Evolutionary conservation across 176 grass and related monocot species (phyloP), one percentile per base, ranked within the genome.

Genomic region (Typha latifolia): DNA sequence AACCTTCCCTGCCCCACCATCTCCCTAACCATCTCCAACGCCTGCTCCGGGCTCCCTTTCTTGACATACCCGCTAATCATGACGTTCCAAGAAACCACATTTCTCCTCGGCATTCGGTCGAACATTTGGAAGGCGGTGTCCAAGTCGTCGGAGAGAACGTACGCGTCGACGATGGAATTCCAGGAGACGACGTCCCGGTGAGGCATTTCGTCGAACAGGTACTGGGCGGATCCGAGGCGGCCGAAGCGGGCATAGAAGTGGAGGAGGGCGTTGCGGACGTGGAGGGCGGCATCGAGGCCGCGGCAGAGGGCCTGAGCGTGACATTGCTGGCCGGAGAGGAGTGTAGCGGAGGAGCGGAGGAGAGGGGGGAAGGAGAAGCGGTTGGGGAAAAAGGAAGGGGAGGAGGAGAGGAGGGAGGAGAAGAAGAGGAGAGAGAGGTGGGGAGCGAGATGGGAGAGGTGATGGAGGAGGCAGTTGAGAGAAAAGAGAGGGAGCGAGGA

Each of bases 201-300:
- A 3, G 72, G 79, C 76, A 90, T 85, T 49, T 70, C 72, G 61
- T 85, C 82, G 72, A 90, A 85, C 87, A 85, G 61, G 66, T 74
- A 72, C 14, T 61, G 79, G 19, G 78, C 74, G 56, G 77, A 62
- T 9, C 34, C 23, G 26, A 74, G 78, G 48, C 66, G 81, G 51
- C 66, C 72, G 59, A 51, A 82, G 24, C 72, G 79, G 51, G 73
- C 69, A 52, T 78, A 78, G 66, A 80, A 69, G 62, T 70, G 69
- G 5, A 70, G 59, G 16, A 69, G 62, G 3, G 62, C 20, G 12
- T 75, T 80, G 14, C 74, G 19, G 23, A 19, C 69, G 23, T 68
- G 52, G 14, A 73, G 15, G 14, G 69, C 61, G 3, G 77, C 1
- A 18, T 5, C 14, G 18, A 73, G 20, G 27, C 48, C 68, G 26